Percentiles rank a stretch among this genome's conserved stretches.
Conservation (phyloP, 2,329 filamentous ascomycete genomes). For the Diatrype stigma region DNA sequence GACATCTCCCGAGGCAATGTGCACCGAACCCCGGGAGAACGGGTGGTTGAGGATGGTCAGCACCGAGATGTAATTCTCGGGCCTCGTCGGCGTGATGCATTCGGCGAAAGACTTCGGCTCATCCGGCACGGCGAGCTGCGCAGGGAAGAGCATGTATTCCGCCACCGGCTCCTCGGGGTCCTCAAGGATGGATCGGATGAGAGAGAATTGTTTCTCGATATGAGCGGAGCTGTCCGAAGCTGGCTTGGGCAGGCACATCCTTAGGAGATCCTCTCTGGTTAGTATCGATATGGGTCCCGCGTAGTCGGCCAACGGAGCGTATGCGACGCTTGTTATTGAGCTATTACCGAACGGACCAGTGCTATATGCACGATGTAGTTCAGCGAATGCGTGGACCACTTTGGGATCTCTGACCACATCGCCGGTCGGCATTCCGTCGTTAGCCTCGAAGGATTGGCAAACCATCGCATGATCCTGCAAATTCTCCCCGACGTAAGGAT, state of each 20-base stretch:
- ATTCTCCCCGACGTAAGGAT: slow-evolving; percentile 41
- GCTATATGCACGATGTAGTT: slow-evolving; percentile 31
- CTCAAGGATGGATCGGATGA: slow-evolving; percentile 17
- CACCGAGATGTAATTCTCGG: slow-evolving; percentile 50
- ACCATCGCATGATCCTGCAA: slow-evolving; percentile 41
- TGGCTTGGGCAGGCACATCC: no score
- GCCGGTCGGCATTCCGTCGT: slow-evolving; percentile 32
- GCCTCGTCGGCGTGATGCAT: slow-evolving; percentile 20
- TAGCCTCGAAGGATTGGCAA: slow-evolving; percentile 35
- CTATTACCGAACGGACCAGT: slow-evolving; percentile 34
- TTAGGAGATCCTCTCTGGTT: slow-evolving; percentile 21
- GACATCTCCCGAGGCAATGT: slow-evolving; percentile 44
- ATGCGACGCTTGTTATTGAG: slow-evolving; percentile 31
- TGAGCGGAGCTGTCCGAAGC: no score
- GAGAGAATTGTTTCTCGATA: slow-evolving; percentile 12
- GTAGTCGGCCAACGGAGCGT: slow-evolving; percentile 29
- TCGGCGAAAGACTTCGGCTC: slow-evolving; percentile 25
- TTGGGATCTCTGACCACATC: slow-evolving; percentile 32
- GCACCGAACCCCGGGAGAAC: slow-evolving; percentile 55
- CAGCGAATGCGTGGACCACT: slow-evolving; percentile 25
- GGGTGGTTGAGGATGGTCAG: slow-evolving; percentile 59
- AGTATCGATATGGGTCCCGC: slow-evolving; percentile 21
- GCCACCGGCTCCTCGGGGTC: slow-evolving; percentile 25
- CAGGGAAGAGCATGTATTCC: slow-evolving; percentile 32
- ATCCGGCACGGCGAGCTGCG: slow-evolving; percentile 24